Evolutionary conservation across 2,329 filamentous ascomycete species (phyloP), one percentile per base, ranked within the genome.

Genomic region (Tolypocladium pustulatum): DNA sequence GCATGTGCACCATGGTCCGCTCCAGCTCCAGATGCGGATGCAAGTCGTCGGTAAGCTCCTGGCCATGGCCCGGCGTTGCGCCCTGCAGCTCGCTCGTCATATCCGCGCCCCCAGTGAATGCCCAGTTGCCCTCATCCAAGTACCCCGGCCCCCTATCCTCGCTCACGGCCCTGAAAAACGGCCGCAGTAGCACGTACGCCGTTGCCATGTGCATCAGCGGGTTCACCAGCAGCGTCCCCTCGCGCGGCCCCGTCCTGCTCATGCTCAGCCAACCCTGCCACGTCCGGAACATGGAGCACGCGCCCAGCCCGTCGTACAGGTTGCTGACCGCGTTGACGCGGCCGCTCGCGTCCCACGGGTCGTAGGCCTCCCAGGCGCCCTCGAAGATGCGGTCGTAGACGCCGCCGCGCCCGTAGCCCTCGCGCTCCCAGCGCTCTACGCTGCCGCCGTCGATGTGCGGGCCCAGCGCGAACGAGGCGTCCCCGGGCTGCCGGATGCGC

Each of bases 231-330:
- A 97, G 73, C 0, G 91, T 94, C 0, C 92, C 92, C 73, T 96
- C 86, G 6, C 80, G 79, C 0, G 90, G 89, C 0, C 80, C 84
- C 0, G 85, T 87, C n/a, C 77, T 75, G 59, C 87, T 91, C 80
- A 97, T 87, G 60, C 82, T 83, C 57, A 97, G 72, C 92, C 92
- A 97, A 22, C 91, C 92, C 73, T 97, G 92, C 71, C 90, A 93
- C 80, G 91, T 88, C 43, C 93, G 82, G 73, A 96, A 91, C 77
- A 91, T 90, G 53, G 82, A 87, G 73, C 90, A 96, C 0, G 89
- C 86, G 0, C 92, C 91, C 0, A 91, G 80, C 0, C 91, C 90
- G 56, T 90, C 80, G 69, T 97, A 94, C 38, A 92, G 74, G 71
- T 96, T 87, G 61, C 83, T 86, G 2, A 84, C 81, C 3, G 88